Percentiles rank a stretch among this genome's conserved stretches.
Conservation (phyloP, 2,329 filamentous ascomycete species). For the Stylonectria norvegica region DNA sequence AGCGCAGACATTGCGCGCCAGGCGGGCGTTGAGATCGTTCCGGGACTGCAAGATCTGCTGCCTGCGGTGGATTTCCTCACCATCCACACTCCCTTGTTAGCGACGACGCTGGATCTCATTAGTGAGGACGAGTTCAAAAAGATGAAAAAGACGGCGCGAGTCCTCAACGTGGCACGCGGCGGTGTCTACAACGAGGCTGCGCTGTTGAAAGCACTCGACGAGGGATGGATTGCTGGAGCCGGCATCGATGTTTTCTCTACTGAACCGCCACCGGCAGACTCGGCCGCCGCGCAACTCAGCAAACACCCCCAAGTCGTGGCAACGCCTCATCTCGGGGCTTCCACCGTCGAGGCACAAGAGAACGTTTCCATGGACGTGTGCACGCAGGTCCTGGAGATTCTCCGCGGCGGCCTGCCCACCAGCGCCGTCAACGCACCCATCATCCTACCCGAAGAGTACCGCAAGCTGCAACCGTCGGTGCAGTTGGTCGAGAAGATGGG, state of each 20-base stretch:
- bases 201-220: slow-evolving; percentile 65
- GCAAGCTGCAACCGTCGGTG: slow-evolving; percentile 74
- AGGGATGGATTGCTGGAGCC: slow-evolving; percentile 69
- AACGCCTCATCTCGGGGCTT: slow-evolving; percentile 77
- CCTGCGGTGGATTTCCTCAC: slow-evolving; percentile 71
- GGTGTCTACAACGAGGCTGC: slow-evolving; percentile 77
- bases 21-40: slow-evolving; percentile 62
- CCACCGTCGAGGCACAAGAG: slow-evolving; percentile 78
- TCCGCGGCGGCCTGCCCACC: slow-evolving; percentile 69
- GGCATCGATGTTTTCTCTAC: slow-evolving; percentile 77
- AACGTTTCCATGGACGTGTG: slow-evolving; percentile 82
- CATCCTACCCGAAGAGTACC: slow-evolving; percentile 76
- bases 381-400: slow-evolving; percentile 71
- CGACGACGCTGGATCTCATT: slow-evolving; percentile 72
- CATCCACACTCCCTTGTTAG: slow-evolving; percentile 76
- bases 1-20: slow-evolving; percentile 67
- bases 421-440: slow-evolving; percentile 78
- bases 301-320: slow-evolving; percentile 69
- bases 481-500: slow-evolving; percentile 76
- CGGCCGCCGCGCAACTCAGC: slow-evolving; percentile 60
- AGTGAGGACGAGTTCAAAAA: slow-evolving; percentile 60
- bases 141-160: slow-evolving; percentile 71
- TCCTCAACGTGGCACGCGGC: slow-evolving; percentile 76
- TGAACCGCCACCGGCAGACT: slow-evolving; percentile 59
- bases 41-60: slow-evolving; percentile 56